phyloP scores from a whole-genome alignment of 495 filamentous ascomycete species.

The Cairneyella variabilis region DNA sequence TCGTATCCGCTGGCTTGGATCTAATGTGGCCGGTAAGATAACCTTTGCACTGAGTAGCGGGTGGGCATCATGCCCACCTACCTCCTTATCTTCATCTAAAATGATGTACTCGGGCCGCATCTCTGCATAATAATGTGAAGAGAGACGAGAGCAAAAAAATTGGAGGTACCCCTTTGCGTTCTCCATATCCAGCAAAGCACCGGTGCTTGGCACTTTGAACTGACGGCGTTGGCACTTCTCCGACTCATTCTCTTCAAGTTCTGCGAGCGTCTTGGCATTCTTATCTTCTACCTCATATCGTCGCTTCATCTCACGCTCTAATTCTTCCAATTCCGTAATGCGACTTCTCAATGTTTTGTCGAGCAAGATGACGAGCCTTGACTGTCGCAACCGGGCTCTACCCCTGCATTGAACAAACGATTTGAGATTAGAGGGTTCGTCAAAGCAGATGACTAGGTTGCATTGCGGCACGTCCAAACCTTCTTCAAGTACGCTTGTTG shows the following conservation, averaged over 20 bases:
- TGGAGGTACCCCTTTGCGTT: constrained; percentile 69
- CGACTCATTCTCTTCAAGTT: constrained; percentile 1
- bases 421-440: constrained; percentile 68
- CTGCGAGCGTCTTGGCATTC: background rate
- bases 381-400: constrained; percentile 66
- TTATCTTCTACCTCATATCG: constrained; percentile 4
- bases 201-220: constrained; percentile 36
- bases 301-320: constrained; percentile 70
- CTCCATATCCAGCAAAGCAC: constrained; percentile 67
- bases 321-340: constrained; percentile 44
- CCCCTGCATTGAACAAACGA: constrained; percentile 89
- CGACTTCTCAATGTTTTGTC: constrained; percentile 31
- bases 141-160: constrained; percentile 70
- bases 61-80: background rate
- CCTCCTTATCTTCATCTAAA: background rate
- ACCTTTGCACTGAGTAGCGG: constrained; percentile 12
- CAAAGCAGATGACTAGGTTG: constrained; percentile 78
- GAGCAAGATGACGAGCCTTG: constrained; percentile 64
- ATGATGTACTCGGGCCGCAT: constrained; percentile 44
- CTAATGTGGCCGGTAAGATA: constrained; percentile 66
- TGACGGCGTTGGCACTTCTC: background rate
- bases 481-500: constrained; percentile 84
- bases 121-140: constrained; percentile 47
- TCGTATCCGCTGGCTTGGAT: constrained; percentile 51
- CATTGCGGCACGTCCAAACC: constrained; percentile 85